Evolutionary conservation across 148 eudicot genomes (phyloP).

Genomic region (Nepenthes mirabilis): DNA sequence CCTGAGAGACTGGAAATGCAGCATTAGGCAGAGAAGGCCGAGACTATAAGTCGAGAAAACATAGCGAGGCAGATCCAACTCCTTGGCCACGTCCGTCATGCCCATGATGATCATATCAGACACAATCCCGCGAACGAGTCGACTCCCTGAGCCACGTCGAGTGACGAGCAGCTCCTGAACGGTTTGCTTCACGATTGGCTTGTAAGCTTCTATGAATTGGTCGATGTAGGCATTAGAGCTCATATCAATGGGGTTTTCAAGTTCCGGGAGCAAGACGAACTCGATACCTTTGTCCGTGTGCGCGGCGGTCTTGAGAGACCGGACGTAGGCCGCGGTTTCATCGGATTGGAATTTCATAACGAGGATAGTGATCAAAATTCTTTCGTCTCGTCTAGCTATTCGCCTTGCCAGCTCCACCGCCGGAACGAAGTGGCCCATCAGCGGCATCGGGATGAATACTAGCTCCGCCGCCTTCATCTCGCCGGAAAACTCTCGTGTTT

Average conservation of each 20-base stretch:
- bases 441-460: not conserved
- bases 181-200: constrained; percentile 1
- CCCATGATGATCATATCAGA: not conserved
- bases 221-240: not conserved
- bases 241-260: not conserved
- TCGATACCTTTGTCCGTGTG: too few species aligned
- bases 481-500: too few species aligned
- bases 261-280: too few species aligned
- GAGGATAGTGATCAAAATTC: not conserved
- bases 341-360: not conserved
- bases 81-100: not conserved
- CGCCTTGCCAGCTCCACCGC: not conserved
- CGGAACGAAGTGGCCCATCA: not conserved
- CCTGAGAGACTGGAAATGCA: not conserved
- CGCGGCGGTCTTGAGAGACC: not conserved
- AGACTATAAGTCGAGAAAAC: not conserved
- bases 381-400: not conserved
- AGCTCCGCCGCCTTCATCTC: too few species aligned
- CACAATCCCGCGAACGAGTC: not conserved
- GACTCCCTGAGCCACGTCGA: not conserved
- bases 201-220: not conserved
- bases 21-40: not conserved
- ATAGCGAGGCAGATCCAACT: not conserved
- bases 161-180: not conserved
- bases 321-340: not conserved